Conservation (phyloP, 1,139 yeast species). For the Candida sojae region DNA sequence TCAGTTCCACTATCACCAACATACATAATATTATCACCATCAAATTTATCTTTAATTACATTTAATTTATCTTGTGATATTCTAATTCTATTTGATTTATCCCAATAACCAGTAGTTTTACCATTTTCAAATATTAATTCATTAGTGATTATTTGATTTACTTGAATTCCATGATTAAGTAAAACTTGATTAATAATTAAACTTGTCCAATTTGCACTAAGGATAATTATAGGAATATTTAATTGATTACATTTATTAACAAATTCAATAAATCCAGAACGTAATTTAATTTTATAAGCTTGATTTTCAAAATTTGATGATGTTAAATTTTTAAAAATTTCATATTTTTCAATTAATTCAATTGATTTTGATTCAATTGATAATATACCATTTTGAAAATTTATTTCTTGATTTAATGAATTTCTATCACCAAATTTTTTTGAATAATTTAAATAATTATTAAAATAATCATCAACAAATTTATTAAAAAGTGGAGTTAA, state of each 20-base stretch:
- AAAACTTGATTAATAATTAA: slow-evolving; percentile 47
- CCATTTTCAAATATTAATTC: slow-evolving; percentile 48
- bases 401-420: slow-evolving; percentile 32
- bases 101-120: slow-evolving; percentile 39
- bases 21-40: slow-evolving; percentile 32
- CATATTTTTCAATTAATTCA: slow-evolving; percentile 37
- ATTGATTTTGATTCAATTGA: slow-evolving; percentile 55
- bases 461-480: slow-evolving; percentile 47
- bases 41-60: slow-evolving; percentile 18
- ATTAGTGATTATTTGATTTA: slow-evolving; percentile 40
- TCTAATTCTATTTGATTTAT: slow-evolving; percentile 29
- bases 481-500: slow-evolving; percentile 43
- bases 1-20: slow-evolving; percentile 73
- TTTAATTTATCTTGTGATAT: slow-evolving; percentile 60
- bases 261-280: slow-evolving; percentile 46
- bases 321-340: slow-evolving; percentile 48
- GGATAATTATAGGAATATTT: slow-evolving; percentile 42
- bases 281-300: slow-evolving; percentile 39
- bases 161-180: slow-evolving; percentile 27
- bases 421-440: slow-evolving; percentile 23
- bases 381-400: slow-evolving; percentile 47
- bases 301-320: slow-evolving; percentile 29
- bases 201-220: slow-evolving; percentile 71
- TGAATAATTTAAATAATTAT: slow-evolving; percentile 30
- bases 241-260: slow-evolving; percentile 22